These are phyloP conservation scores for Phytophthora pseudosyringae DNA, from an alignment of 352 stramenopile species.

Conservation along the genomic window DNA sequence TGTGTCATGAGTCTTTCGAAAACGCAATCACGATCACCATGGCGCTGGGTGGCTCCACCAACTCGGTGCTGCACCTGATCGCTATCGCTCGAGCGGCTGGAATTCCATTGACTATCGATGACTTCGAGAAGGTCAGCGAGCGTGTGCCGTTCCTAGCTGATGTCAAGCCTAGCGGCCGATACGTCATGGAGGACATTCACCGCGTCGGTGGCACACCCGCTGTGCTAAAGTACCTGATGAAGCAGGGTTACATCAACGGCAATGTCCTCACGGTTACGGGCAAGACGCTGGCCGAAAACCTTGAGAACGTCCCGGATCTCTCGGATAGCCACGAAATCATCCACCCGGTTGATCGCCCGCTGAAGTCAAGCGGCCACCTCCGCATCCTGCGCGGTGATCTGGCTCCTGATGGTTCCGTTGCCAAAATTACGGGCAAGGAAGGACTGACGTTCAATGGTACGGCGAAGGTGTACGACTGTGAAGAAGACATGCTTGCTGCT, in stretches of 20 bases:
- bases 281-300: constrained; percentile 97
- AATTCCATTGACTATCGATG: constrained; percentile 94
- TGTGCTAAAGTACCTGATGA: constrained; percentile 98
- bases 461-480: constrained; percentile 95
- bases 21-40: constrained; percentile 99
- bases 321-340: constrained; percentile 97
- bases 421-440: constrained; percentile 96
- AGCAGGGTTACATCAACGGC: constrained; percentile 96
- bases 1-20: constrained; percentile 96
- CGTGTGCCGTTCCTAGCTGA: constrained; percentile 98
- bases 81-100: constrained; percentile 95
- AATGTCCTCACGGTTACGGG: constrained; percentile 98
- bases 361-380: constrained; percentile 93
- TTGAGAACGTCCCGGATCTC: constrained; percentile 93
- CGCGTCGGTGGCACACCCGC: constrained; percentile 96
- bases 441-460: constrained; percentile 78
- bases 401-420: constrained; percentile 95
- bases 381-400: constrained; percentile 98
- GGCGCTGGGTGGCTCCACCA: constrained; percentile 97
- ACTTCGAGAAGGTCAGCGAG: constrained; percentile 97
- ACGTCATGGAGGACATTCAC: constrained; percentile 99
- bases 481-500: constrained; percentile 95
- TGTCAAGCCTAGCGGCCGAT: constrained; percentile 97
- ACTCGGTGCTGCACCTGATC: constrained; percentile 98
- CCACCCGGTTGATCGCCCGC: constrained; percentile 91